Evolutionary conservation across 352 stramenopile genomes (phyloP), one percentile per base, ranked within the genome.

Genomic region (Phytophthora macrochlamydospora): DNA sequence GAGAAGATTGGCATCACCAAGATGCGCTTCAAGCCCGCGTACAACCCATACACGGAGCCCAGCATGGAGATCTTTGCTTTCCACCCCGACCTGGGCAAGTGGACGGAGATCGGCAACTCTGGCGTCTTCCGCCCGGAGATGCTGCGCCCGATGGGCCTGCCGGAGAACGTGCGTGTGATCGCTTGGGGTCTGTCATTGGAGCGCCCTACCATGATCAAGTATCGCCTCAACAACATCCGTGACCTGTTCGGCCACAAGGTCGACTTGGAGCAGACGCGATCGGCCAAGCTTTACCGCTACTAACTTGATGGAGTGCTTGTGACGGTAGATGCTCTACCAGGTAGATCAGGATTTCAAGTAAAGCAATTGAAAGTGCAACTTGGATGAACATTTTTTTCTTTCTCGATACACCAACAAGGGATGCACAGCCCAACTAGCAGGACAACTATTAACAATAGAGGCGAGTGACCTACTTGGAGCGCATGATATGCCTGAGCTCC

Each of bases 31-130:
- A 99, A 99, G 87, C 98, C 98, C 14, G 98, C 98, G 29, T 99
- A 99, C 87, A 99, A 99, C 80, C 98, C 98, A 35, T 99, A 99
- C 90, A 99, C 98, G 46, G 98, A 99, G 84, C 98, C 98, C 18
- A 98, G 90, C 38, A 99, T 99, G 98, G 98, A 99, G 78, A 99
- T 99, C 75, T 99, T 99, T 77, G 98, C 97, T 43, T 99, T 99
- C 86, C 97, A 99, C 83, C 97, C 97, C 42, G 98, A 99, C 78
- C 83, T 99, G 51, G 99, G 99, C 66, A 99, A 99, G 78, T 99
- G 97, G 96, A 99, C 96, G n/a, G 97, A 99, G 75, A 98, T 99
- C 66, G 97, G 97, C 49, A 99, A 99, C 85, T 98, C 93, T 11
- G 97, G 98, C 49, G 99, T 99, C 75, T 99, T 99, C 91, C 94